Conservation (phyloP, 2,329 filamentous ascomycete species). For the Fusarium sp. region DNA sequence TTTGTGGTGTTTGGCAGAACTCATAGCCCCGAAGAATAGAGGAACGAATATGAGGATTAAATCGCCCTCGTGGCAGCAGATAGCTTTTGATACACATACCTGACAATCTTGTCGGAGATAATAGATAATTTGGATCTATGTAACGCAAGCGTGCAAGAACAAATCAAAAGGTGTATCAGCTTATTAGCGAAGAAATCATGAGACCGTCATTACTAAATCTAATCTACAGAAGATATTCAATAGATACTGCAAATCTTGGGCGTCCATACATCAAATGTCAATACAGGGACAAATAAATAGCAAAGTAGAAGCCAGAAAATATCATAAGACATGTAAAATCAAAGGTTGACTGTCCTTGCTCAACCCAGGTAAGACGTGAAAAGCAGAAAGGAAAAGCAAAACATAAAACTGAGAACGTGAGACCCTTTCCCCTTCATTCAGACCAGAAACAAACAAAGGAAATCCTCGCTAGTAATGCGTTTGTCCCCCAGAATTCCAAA, state of each 20-base stretch:
- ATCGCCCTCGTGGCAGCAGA: neutral
- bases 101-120: neutral
- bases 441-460: constrained; percentile 16
- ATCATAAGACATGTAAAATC: neutral
- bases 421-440: constrained; percentile 5
- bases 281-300: neutral
- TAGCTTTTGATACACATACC: neutral
- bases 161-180: neutral
- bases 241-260: constrained; percentile 7
- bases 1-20: neutral
- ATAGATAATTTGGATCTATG: neutral
- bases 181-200: constrained; percentile 5
- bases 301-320: neutral
- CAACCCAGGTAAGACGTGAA: constrained; percentile 1
- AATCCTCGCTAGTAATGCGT: constrained; percentile 23
- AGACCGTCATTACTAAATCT: constrained; percentile 34
- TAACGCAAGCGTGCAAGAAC: neutral
- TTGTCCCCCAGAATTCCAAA: constrained; percentile 9
- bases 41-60: neutral
- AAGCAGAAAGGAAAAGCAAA: neutral
- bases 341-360: constrained; percentile 9
- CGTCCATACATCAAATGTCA: constrained; percentile 20
- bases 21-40: neutral
- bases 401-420: constrained; percentile 33
- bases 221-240: constrained; percentile 21